phyloP scores from a whole-genome alignment of 108 stramenopile genomes.

The Fragilariopsis cylindrus region DNA sequence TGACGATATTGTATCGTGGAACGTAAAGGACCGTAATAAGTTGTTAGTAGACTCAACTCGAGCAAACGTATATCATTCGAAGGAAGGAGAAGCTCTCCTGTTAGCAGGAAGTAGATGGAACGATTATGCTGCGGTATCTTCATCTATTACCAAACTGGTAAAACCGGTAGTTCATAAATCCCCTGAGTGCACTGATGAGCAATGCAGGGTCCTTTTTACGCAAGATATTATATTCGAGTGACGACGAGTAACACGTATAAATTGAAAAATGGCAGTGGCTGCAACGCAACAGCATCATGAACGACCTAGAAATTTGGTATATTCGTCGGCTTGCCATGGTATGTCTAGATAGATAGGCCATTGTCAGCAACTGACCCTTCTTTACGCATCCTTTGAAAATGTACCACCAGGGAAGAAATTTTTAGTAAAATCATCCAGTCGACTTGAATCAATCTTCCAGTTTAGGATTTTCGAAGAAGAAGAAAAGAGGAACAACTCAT shows the following conservation, averaged over 20 bases:
- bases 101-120: constrained; percentile 54
- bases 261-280: too few species aligned
- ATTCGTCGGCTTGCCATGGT: too few species aligned
- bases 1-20: constrained; percentile 38
- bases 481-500: too few species aligned
- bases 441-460: too few species aligned
- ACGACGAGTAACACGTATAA: not conserved
- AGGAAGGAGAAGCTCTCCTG: constrained; percentile 49
- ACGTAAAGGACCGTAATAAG: constrained; percentile 21
- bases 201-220: constrained; percentile 55
- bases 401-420: too few species aligned
- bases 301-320: too few species aligned
- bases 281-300: too few species aligned
- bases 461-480: too few species aligned
- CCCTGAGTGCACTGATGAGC: constrained; percentile 33
- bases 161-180: constrained; percentile 56
- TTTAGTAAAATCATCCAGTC: too few species aligned
- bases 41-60: constrained; percentile 9
- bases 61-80: constrained; percentile 29
- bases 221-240: constrained; percentile 48
- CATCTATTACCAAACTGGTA: not conserved
- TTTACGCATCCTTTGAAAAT: too few species aligned
- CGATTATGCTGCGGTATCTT: constrained; percentile 8
- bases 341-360: too few species aligned
- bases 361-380: too few species aligned